Conservation (phyloP, 176 grass and related monocot species). For the Dendrocalamus sinicus region DNA sequence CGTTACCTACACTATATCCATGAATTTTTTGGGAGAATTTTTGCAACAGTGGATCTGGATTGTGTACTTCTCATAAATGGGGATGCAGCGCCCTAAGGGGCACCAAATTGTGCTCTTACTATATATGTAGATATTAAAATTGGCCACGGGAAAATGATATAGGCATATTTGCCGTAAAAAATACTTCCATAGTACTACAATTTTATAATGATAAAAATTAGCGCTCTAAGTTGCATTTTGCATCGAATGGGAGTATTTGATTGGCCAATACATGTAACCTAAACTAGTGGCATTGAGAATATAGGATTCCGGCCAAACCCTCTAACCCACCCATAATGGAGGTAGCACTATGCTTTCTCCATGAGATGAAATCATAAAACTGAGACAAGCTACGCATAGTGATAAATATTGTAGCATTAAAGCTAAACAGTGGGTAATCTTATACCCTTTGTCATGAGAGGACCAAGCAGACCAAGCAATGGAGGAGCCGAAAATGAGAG, state of each 20-base stretch:
- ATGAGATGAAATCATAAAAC: conserved; percentile 25
- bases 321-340: neutral
- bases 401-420: too few relatives aligned
- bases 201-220: conserved; percentile 19
- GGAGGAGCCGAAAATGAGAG: too few relatives aligned
- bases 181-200: neutral
- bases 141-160: conserved; percentile 4
- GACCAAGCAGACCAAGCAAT: too few relatives aligned
- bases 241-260: neutral
- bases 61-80: neutral
- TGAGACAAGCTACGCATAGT: conserved; percentile 4
- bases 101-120: neutral
- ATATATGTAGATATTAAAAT: conserved; percentile 24
- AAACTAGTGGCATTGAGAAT: conserved; percentile 1
- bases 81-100: neutral
- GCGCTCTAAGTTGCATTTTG: neutral
- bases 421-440: too few relatives aligned
- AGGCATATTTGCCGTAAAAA: neutral
- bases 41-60: neutral
- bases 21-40: neutral
- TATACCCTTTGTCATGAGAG: too few relatives aligned
- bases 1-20: neutral
- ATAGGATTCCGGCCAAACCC: neutral
- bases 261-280: conserved; percentile 14
- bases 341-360: neutral